A percentile compares a stretch with the other conserved stretches of the same genome.
phyloP scores from a whole-genome alignment of 192 early-diverging fungal species.

The Umbelopsis ramanniana region DNA sequence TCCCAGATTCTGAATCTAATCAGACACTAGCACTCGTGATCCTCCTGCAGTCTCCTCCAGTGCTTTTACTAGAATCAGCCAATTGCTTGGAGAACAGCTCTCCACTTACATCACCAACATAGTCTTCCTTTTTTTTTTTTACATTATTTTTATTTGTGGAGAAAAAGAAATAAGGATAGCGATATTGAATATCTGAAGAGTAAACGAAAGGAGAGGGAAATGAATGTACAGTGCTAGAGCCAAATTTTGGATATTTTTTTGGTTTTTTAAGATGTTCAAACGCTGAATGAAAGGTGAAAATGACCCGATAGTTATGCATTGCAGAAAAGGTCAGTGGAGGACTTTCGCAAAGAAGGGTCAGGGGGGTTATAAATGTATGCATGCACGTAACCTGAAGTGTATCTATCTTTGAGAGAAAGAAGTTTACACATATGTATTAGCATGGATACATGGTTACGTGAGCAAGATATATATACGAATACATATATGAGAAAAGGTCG shows the following conservation, averaged over 20 bases:
- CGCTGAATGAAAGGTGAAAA: background rate
- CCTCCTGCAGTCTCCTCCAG: too few relatives aligned
- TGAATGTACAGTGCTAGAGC: constrained; percentile 8
- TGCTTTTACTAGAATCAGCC: too few relatives aligned
- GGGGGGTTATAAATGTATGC: constrained; percentile 12
- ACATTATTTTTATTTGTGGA: background rate
- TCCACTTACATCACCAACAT: too few relatives aligned
- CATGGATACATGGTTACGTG: background rate
- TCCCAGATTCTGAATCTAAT: too few relatives aligned
- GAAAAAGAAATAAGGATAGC: background rate
- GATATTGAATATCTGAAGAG: background rate
- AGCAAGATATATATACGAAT: background rate
- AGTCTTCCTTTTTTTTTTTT: background rate
- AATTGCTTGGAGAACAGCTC: too few relatives aligned
- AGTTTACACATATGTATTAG: background rate
- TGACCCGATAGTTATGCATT: background rate
- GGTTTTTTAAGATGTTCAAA: background rate
- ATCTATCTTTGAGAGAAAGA: background rate
- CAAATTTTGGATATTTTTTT: background rate
- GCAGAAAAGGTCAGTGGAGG: background rate
- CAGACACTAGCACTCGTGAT: too few relatives aligned
- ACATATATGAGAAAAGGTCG: background rate
- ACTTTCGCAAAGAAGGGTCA: background rate
- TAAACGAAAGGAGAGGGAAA: background rate
- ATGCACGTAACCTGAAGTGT: background rate